A percentile compares a stretch with the other conserved stretches of the same genome.
phyloP scores from a whole-genome alignment of 73 alveolate species.

The Halteria grandinella region DNA sequence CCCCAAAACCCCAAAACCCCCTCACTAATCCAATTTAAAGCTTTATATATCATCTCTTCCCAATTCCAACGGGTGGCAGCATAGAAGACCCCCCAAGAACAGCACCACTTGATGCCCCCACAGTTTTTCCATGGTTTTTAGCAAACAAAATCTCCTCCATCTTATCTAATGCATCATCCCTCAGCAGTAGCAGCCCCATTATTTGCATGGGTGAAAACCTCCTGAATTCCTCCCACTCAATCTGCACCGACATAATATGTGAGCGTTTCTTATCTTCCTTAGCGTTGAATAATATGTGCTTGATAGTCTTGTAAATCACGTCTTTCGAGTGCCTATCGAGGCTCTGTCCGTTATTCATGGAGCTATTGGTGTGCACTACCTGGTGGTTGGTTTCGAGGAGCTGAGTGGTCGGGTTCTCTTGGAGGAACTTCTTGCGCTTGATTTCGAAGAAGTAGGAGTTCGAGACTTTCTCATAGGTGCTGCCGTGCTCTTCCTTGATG shows the following conservation, averaged over 20 bases:
- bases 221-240: constrained; percentile 63
- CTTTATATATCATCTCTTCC: too few relatives aligned
- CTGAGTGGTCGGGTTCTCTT: neutral
- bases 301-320: constrained; percentile 55
- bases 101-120: too few relatives aligned
- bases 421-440: constrained; percentile 44
- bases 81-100: too few relatives aligned
- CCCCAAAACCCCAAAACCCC: too few relatives aligned
- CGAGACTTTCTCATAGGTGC: constrained; percentile 27
- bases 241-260: constrained; percentile 43
- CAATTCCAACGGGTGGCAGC: too few relatives aligned
- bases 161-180: constrained; percentile 52
- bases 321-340: constrained; percentile 61
- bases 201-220: constrained; percentile 47
- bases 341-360: too few relatives aligned
- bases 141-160: constrained; percentile 42
- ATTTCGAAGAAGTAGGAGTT: constrained; percentile 58
- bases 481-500: constrained; percentile 44
- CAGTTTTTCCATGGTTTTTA: constrained; percentile 29
- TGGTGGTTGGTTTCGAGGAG: too few relatives aligned
- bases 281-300: constrained; percentile 50
- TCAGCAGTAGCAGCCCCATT: constrained; percentile 46
- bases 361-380: too few relatives aligned
- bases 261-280: constrained; percentile 60
- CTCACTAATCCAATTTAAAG: too few relatives aligned